Percentiles rank a stretch among this genome's conserved stretches.
Conservation (phyloP, 768 basidiomycete species). For the Strobilomyces echinocephalus region DNA sequence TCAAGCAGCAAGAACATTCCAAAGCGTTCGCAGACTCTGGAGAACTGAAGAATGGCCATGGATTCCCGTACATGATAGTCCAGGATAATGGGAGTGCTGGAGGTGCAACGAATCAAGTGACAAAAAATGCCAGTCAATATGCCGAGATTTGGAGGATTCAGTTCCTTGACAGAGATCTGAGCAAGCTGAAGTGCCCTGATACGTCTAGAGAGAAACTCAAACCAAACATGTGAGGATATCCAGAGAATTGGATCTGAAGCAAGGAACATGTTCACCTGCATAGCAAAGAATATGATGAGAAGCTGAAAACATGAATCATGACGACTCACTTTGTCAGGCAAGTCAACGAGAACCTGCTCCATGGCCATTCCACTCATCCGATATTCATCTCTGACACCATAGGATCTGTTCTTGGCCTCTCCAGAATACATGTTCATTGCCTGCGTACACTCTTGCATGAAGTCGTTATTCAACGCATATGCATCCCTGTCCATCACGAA, state of each 20-base stretch:
- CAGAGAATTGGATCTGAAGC: too few relatives aligned
- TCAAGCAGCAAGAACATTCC: neutral
- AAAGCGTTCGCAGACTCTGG: neutral
- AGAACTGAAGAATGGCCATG: neutral
- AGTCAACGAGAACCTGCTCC: neutral
- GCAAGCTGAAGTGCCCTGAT: too few relatives aligned
- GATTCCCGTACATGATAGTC: neutral
- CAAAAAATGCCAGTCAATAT: neutral
- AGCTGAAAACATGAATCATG: too few relatives aligned
- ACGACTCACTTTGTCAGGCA: neutral
- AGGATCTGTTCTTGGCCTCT: neutral
- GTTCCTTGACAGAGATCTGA: too few relatives aligned
- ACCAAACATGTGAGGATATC: neutral
- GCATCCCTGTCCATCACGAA: neutral
- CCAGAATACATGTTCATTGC: neutral
- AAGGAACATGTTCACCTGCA: neutral
- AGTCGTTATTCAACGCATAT: neutral
- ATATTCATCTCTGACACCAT: neutral
- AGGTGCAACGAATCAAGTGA: slow-evolving; percentile 1
- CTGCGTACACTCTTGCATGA: neutral
- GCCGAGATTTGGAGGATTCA: too few relatives aligned
- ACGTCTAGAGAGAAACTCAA: neutral
- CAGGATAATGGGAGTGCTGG: neutral
- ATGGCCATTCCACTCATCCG: neutral
- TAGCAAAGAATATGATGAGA: neutral